phyloP scores from a whole-genome alignment of 73 alveolate species.

The Paramecium sonneborni region DNA sequence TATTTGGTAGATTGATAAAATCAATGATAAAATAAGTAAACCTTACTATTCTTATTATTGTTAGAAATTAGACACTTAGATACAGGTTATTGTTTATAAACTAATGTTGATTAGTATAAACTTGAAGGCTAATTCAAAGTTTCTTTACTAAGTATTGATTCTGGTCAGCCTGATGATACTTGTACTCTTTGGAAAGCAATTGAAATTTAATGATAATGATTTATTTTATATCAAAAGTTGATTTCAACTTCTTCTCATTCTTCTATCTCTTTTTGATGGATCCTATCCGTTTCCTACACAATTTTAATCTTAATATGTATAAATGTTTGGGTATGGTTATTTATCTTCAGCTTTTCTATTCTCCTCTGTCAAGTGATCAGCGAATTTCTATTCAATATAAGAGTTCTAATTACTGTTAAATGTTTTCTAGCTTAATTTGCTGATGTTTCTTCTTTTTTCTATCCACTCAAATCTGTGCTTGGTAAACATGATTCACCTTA shows the following conservation, averaged over 20 bases:
- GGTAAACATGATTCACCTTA: slow-evolving; percentile 52
- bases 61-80: background rate
- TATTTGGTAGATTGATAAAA: background rate
- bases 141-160: background rate
- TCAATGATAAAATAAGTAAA: background rate
- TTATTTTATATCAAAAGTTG: background rate
- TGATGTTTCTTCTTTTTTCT: slow-evolving; percentile 11
- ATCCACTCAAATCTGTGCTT: slow-evolving; percentile 19
- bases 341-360: slow-evolving; percentile 6
- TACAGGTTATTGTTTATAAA: background rate
- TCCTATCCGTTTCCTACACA: slow-evolving; percentile 55
- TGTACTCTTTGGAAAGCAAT: background rate
- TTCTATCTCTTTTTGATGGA: slow-evolving; percentile 57
- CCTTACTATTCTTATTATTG: background rate
- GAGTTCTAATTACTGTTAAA: background rate
- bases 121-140: background rate
- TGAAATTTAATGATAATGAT: background rate
- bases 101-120: background rate
- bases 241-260: slow-evolving; percentile 33
- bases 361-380: slow-evolving; percentile 44
- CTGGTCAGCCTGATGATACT: background rate
- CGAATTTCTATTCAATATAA: background rate
- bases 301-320: slow-evolving; percentile 19
- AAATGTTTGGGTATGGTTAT: slow-evolving; percentile 49
- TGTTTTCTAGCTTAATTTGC: slow-evolving; percentile 41